These are phyloP conservation scores for Fusarium anguioides DNA, from an alignment of 2,329 filamentous ascomycete species.

Conservation along the genomic window DNA sequence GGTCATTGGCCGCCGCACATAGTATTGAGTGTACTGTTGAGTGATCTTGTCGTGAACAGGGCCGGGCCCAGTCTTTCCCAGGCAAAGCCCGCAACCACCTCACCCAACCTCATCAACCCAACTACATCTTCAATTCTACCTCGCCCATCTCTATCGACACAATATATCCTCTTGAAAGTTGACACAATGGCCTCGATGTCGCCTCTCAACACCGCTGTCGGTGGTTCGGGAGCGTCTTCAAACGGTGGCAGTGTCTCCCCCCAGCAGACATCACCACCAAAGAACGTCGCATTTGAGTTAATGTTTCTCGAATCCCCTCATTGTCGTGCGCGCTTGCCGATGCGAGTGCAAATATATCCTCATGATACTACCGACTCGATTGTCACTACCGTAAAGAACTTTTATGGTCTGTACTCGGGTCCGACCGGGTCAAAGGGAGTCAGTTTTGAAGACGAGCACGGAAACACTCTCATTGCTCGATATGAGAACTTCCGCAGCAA, in stretches of 20 bases:
- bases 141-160: conserved; percentile 40
- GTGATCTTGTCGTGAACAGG: conserved; percentile 46
- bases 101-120: conserved; percentile 37
- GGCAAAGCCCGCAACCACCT: conserved; percentile 51
- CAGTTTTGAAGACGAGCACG: conserved; percentile 92
- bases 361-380: conserved; percentile 98
- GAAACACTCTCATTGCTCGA: conserved; percentile 90
- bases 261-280: conserved; percentile 63
- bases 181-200: conserved; percentile 61
- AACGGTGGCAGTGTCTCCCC: conserved; percentile 60
- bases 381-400: conserved; percentile 98
- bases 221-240: conserved; percentile 51
- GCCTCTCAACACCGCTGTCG: conserved; percentile 53
- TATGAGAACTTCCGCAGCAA: conserved; percentile 96
- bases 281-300: conserved; percentile 84
- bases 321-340: conserved; percentile 79
- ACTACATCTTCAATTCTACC: conserved; percentile 33
- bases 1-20: conserved; percentile 41
- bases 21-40: conserved; percentile 43
- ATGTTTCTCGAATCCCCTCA: conserved; percentile 75
- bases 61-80: conserved; percentile 42
- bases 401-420: conserved; percentile 93
- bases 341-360: conserved; percentile 90
- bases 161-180: conserved; percentile 43
- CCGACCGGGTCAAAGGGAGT: conserved; percentile 78